Percentiles rank a stretch among this genome's conserved stretches.
Evolutionary conservation across 257 asterid species (phyloP).

Genomic region (Plectranthus barbatus): DNA sequence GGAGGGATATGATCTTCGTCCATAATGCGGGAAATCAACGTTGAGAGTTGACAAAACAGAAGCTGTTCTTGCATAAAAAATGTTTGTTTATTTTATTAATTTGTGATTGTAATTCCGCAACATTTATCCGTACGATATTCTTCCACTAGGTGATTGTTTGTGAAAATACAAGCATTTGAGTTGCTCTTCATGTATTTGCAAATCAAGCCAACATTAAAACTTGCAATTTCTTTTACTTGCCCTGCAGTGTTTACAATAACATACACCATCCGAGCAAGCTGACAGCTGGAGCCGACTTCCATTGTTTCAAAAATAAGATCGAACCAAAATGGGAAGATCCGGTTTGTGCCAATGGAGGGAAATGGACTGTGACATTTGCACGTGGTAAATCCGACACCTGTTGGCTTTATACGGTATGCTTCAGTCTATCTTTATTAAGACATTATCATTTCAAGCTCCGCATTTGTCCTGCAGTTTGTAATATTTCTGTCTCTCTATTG

Average conservation of each 20-base stretch:
- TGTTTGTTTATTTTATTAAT: background rate
- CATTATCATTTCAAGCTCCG: background rate
- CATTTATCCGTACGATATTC: background rate
- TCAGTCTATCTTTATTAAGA: background rate
- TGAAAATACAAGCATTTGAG: background rate
- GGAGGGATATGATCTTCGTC: background rate
- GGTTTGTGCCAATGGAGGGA: conserved; percentile 89
- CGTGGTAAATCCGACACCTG: conserved; percentile 67
- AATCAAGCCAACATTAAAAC: background rate
- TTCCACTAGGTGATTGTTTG: background rate
- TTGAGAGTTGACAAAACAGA: background rate
- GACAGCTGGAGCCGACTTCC: conserved; percentile 56
- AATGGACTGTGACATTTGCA: conserved; percentile 54
- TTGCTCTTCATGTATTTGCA: background rate
- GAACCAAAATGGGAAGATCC: conserved; percentile 98
- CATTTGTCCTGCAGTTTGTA: no score
- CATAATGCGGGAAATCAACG: background rate
- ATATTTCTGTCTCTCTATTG: background rate
- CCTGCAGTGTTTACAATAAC: conserved; percentile 74
- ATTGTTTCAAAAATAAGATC: conserved; percentile 79
- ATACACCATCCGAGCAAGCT: conserved; percentile 83
- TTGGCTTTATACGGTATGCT: conserved; percentile 84
- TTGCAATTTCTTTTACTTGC: background rate
- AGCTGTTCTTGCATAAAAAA: background rate
- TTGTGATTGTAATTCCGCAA: background rate